Evolutionary conservation across 352 stramenopile genomes (phyloP).

Genomic region (Halophytophthora batemanensis): DNA sequence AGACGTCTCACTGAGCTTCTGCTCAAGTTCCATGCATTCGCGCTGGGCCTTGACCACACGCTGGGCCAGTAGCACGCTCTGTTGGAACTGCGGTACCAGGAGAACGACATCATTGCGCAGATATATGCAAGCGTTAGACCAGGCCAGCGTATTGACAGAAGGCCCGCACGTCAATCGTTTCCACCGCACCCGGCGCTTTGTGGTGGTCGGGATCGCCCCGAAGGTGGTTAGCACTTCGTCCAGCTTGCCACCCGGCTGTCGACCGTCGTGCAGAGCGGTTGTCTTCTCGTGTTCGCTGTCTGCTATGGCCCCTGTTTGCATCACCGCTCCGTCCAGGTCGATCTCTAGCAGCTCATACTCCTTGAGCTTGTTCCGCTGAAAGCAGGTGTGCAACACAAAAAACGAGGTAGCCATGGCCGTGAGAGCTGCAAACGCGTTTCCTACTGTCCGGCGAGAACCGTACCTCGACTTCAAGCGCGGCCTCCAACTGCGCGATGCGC

Average conservation of each 20-base stretch:
- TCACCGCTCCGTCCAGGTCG: conserved; percentile 61
- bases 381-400: background rate
- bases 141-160: background rate
- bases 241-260: conserved; percentile 13
- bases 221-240: conserved; percentile 60
- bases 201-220: conserved; percentile 57
- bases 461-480: conserved; percentile 54
- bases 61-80: conserved; percentile 66
- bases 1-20: conserved; percentile 29
- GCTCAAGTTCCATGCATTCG: conserved; percentile 39
- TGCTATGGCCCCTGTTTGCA: conserved; percentile 55
- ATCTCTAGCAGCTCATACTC: conserved; percentile 77
- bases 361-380: conserved; percentile 53
- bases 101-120: too few species aligned
- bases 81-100: conserved; percentile 51
- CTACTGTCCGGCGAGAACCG: background rate
- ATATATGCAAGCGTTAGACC: background rate
- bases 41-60: conserved; percentile 66
- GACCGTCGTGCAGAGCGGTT: background rate
- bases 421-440: background rate
- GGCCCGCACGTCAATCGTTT: background rate
- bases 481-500: conserved; percentile 53
- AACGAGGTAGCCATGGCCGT: background rate
- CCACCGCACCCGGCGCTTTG: conserved; percentile 63
- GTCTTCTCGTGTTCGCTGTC: background rate